A percentile compares a stretch with the other conserved stretches of the same genome.
These are phyloP conservation scores for Cucurbitaria berberidis DNA, from an alignment of 2,329 filamentous ascomycete species.

Conservation along the genomic window DNA sequence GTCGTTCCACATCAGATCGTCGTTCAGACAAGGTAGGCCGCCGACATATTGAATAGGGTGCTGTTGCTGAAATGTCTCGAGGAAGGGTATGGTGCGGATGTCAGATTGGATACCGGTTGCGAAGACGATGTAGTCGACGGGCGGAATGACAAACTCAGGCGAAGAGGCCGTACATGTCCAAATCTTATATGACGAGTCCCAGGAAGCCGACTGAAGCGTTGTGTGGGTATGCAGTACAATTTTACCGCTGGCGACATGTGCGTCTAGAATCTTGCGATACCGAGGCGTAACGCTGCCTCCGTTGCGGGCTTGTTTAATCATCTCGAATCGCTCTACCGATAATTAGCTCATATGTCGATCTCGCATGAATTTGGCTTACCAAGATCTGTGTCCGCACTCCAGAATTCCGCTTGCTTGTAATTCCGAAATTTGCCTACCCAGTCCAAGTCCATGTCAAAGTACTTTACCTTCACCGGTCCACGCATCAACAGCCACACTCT, in stretches of 20 bases:
- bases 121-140: slow-evolving; percentile 73
- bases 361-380: slow-evolving; percentile 35
- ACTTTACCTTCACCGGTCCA: slow-evolving; percentile 67
- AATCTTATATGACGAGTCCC: slow-evolving; percentile 54
- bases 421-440: slow-evolving; percentile 88
- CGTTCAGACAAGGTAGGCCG: slow-evolving; percentile 74
- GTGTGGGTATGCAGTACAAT: slow-evolving; percentile 66
- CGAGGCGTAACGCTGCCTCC: slow-evolving; percentile 78
- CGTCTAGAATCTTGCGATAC: slow-evolving; percentile 70
- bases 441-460: slow-evolving; percentile 76
- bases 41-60: slow-evolving; percentile 68
- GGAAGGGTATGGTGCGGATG: slow-evolving; percentile 64
- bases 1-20: slow-evolving; percentile 77
- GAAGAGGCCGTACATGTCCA: slow-evolving; percentile 50
- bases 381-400: slow-evolving; percentile 74
- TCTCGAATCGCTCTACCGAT: slow-evolving; percentile 64
- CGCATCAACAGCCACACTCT: slow-evolving; percentile 76
- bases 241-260: slow-evolving; percentile 60
- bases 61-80: slow-evolving; percentile 64
- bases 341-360: neutral
- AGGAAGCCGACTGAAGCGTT: slow-evolving; percentile 58
- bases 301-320: slow-evolving; percentile 69
- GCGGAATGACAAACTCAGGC: slow-evolving; percentile 59
- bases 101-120: slow-evolving; percentile 75
- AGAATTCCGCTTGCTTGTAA: slow-evolving; percentile 76